Percentiles rank a stretch among this genome's conserved stretches.
These are phyloP conservation scores for Paramyrothecium sp. DNA, from an alignment of 2,329 filamentous ascomycete genomes.

Conservation along the genomic window DNA sequence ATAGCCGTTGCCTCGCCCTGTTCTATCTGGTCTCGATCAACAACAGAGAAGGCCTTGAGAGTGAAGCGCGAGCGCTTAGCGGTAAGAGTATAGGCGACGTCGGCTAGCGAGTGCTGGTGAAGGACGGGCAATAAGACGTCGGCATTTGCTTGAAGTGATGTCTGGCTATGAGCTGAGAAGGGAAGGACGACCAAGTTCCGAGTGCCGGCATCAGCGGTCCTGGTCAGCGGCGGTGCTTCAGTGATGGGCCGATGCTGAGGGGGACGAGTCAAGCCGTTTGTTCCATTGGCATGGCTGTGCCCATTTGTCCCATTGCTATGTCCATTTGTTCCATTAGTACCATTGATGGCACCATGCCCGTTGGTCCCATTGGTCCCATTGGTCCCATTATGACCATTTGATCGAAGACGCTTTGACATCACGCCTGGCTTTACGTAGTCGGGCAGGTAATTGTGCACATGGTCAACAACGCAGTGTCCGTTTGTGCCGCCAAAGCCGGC, in stretches of 20 bases:
- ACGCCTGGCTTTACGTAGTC: neutral
- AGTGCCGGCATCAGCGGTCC: conserved; percentile 11
- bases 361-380: neutral
- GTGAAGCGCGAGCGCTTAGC: conserved; percentile 9
- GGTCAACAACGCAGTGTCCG: neutral
- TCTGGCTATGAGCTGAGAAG: conserved; percentile 17
- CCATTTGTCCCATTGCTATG: no score
- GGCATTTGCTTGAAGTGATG: conserved; percentile 14
- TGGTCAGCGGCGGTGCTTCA: no score
- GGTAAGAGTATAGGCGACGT: conserved; percentile 18
- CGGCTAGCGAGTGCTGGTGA: neutral
- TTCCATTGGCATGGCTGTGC: no score
- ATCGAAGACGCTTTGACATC: neutral
- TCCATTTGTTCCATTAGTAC: no score
- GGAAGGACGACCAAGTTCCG: conserved; percentile 16
- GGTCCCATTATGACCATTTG: neutral
- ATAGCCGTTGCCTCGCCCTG: neutral
- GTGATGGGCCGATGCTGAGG: no score
- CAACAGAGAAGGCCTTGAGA: conserved; percentile 7
- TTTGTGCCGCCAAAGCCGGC: neutral
- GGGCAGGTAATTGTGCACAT: neutral
- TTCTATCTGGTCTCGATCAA: neutral
- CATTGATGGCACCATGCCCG: neutral
- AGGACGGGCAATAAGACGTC: conserved; percentile 7
- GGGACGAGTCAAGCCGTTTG: no score